Evolutionary conservation across 495 filamentous ascomycete species (phyloP).

Genomic region (Podospora conica): DNA sequence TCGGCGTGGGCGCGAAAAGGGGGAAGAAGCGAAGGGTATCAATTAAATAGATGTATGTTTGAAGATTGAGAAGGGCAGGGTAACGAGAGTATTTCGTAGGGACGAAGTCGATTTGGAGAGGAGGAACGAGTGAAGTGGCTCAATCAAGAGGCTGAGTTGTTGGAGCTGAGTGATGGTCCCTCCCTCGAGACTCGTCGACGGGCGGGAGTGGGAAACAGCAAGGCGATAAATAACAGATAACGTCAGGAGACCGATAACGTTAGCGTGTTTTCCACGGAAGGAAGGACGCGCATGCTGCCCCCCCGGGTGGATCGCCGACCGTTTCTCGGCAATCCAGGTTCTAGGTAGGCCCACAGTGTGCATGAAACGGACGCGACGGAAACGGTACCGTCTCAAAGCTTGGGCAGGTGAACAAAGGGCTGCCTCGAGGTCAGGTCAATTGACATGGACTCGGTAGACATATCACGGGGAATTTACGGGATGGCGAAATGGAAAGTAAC

Average conservation of each 20-base stretch:
- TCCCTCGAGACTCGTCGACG: background rate
- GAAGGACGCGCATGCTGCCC: constrained; percentile 2
- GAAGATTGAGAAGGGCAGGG: background rate
- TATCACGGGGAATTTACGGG: background rate
- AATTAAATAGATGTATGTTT: background rate
- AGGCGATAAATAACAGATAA: background rate
- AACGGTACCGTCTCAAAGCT: background rate
- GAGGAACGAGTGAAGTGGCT: background rate
- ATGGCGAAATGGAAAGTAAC: background rate
- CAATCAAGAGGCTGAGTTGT: background rate
- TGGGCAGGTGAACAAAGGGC: background rate
- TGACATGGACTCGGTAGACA: background rate
- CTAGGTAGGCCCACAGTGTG: background rate
- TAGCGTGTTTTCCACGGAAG: constrained; percentile 1
- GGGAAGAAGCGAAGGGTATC: background rate
- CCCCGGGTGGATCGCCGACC: constrained; percentile 1
- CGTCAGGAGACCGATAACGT: constrained; percentile 3
- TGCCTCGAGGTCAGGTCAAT: background rate
- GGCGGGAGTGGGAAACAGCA: background rate
- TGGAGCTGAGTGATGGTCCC: background rate
- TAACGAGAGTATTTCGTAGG: background rate
- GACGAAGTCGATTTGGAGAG: background rate
- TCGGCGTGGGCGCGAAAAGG: background rate
- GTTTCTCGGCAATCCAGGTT: constrained; percentile 1
- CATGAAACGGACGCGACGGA: background rate